Percentiles rank a stretch among this genome's conserved stretches.
Conservation (phyloP, 1,284 basidiomycete species). For the Sutorius eximius region DNA sequence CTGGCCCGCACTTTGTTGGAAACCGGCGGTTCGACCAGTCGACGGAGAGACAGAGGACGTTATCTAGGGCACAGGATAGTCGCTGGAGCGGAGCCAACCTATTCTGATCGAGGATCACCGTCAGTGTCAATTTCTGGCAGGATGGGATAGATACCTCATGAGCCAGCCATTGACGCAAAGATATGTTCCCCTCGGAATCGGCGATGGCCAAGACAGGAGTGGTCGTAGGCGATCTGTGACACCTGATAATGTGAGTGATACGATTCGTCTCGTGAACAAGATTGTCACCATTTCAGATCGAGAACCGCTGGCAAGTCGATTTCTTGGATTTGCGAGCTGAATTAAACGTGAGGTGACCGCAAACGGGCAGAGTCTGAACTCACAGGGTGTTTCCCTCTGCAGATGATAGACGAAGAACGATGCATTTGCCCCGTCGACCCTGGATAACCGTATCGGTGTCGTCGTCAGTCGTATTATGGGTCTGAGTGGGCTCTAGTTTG, state of each 20-base stretch:
- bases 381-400: constrained; percentile 10
- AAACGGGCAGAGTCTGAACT: background rate
- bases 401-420: constrained; percentile 55
- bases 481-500: constrained; percentile 48
- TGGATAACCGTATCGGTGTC: constrained; percentile 28
- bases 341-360: constrained; percentile 7
- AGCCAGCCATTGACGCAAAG: constrained; percentile 55
- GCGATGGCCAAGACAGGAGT: constrained; percentile 66
- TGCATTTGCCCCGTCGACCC: constrained; percentile 61
- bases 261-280: background rate
- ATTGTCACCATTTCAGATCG: constrained; percentile 92
- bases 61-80: constrained; percentile 57
- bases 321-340: constrained; percentile 65
- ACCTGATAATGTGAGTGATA: constrained; percentile 44
- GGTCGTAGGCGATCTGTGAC: constrained; percentile 45
- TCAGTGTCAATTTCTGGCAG: background rate
- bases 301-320: constrained; percentile 79
- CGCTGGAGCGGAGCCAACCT: constrained; percentile 46
- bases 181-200: constrained; percentile 80
- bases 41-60: constrained; percentile 78
- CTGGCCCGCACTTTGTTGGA: constrained; percentile 30
- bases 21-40: constrained; percentile 79
- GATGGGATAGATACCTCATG: constrained; percentile 44
- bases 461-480: background rate
- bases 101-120: constrained; percentile 35